Evolutionary conservation across 2,329 filamentous ascomycete genomes (phyloP).

Genomic region (Ophiostoma pallidulum): DNA sequence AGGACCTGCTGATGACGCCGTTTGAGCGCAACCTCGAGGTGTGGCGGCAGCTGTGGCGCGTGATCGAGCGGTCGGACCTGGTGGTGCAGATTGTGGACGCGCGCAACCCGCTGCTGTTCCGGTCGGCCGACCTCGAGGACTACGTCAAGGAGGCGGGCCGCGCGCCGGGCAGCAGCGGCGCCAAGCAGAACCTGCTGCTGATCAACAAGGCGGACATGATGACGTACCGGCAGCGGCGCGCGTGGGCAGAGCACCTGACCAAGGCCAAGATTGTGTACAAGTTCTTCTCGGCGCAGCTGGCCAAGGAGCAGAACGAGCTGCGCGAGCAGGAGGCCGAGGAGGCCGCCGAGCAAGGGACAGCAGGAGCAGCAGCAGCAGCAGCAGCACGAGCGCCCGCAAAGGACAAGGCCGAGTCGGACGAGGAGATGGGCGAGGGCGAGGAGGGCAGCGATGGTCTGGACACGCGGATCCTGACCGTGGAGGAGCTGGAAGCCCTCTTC

Average conservation of each 20-base stretch:
- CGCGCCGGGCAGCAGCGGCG: too few relatives aligned
- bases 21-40: slow-evolving; percentile 97
- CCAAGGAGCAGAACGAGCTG: slow-evolving; percentile 79
- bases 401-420: slow-evolving; percentile 21
- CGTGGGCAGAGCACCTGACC: slow-evolving; percentile 82
- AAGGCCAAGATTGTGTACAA: slow-evolving; percentile 75
- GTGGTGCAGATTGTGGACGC: slow-evolving; percentile 98
- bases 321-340: slow-evolving; percentile 45
- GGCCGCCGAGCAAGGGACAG: slow-evolving; percentile 22
- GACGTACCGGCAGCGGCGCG: slow-evolving; percentile 69
- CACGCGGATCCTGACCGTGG: slow-evolving; percentile 78
- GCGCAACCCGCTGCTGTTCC: slow-evolving; percentile 84
- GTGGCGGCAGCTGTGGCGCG: slow-evolving; percentile 95
- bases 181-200: slow-evolving; percentile 79
- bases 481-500: slow-evolving; percentile 86
- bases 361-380: slow-evolving; percentile 16
- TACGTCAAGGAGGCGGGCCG: slow-evolving; percentile 96
- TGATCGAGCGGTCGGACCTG: slow-evolving; percentile 91
- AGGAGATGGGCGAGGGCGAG: slow-evolving; percentile 29
- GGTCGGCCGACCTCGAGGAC: slow-evolving; percentile 82
- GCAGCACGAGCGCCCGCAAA: neutral
- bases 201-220: slow-evolving; percentile 99
- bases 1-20: slow-evolving; percentile 92
- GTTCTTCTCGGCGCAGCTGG: slow-evolving; percentile 91
- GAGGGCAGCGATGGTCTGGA: slow-evolving; percentile 43